phyloP scores from a whole-genome alignment of 2,329 filamentous ascomycete species.

The Chlorencoelia australis region DNA sequence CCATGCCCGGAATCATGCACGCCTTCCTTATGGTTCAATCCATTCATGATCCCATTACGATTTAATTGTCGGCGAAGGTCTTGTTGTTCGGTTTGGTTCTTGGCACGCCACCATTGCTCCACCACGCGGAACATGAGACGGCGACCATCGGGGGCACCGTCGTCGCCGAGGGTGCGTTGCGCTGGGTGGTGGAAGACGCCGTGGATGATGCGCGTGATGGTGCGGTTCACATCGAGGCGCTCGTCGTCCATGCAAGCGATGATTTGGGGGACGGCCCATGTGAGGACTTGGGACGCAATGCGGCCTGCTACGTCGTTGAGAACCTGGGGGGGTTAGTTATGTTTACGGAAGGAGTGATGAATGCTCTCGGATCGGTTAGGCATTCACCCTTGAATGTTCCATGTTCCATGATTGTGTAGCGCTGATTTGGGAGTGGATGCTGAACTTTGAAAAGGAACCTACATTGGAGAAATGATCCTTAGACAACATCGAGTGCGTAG shows the following conservation, averaged over 20 bases:
- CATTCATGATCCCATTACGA: slow-evolving; percentile 64
- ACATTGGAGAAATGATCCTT: slow-evolving; percentile 73
- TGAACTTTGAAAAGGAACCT: no score
- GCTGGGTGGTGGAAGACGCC: slow-evolving; percentile 87
- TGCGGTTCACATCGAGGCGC: slow-evolving; percentile 54
- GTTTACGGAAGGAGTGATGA: no score
- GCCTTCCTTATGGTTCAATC: slow-evolving; percentile 78
- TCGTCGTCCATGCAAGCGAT: slow-evolving; percentile 84
- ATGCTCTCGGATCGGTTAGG: no score
- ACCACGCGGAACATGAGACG: slow-evolving; percentile 70
- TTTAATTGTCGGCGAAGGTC: slow-evolving; percentile 66
- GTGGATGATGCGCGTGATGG: slow-evolving; percentile 65
- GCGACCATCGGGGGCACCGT: slow-evolving; percentile 64
- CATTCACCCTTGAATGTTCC: no score
- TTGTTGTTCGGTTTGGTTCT: slow-evolving; percentile 51
- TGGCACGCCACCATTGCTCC: slow-evolving; percentile 69
- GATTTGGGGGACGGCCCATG: slow-evolving; percentile 81
- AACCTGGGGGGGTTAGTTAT: slow-evolving; percentile 29
- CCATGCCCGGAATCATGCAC: slow-evolving; percentile 80
- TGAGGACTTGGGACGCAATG: slow-evolving; percentile 66
- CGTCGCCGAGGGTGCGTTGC: slow-evolving; percentile 57
- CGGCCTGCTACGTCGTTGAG: slow-evolving; percentile 84
- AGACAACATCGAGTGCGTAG: slow-evolving; percentile 90
- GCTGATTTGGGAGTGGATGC: no score
- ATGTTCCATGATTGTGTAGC: no score